These are phyloP conservation scores for Colletotrichum zoysiae DNA, from an alignment of 2,329 filamentous ascomycete genomes.

Conservation along the genomic window DNA sequence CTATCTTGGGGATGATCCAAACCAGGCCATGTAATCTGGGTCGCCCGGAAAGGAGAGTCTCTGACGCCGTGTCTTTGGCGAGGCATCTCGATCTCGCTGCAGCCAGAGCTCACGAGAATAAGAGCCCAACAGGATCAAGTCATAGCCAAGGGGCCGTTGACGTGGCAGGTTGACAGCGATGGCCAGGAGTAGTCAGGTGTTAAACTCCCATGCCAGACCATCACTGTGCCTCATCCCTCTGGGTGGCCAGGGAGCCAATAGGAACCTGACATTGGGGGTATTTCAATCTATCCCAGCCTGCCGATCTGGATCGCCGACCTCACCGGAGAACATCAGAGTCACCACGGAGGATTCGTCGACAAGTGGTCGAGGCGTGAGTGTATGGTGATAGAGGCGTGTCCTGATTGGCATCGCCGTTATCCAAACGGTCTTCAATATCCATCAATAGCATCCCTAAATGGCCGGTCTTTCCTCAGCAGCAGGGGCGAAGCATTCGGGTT, in stretches of 20 bases:
- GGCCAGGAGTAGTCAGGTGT: neutral
- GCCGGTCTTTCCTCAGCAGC: neutral
- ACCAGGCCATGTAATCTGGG: neutral
- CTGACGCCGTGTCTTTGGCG: neutral
- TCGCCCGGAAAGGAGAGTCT: neutral
- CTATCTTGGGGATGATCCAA: neutral
- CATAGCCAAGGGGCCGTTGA: neutral
- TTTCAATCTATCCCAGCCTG: neutral
- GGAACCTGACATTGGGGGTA: neutral
- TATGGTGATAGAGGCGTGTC: neutral
- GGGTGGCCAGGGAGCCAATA: neutral
- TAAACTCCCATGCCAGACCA: neutral
- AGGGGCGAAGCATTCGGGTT: neutral
- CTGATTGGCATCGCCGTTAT: neutral
- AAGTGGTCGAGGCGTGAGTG: neutral
- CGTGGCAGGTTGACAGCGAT: neutral
- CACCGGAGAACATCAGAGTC: neutral
- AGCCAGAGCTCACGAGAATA: neutral
- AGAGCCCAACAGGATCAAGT: neutral
- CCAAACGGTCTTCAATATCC: neutral
- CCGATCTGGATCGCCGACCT: neutral
- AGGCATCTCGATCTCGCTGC: neutral
- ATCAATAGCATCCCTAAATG: neutral
- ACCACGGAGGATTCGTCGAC: neutral
- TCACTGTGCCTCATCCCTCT: neutral